Evolutionary conservation across 208 protist genomes (phyloP).

Genomic region (Wallacemonas rigidus): DNA sequence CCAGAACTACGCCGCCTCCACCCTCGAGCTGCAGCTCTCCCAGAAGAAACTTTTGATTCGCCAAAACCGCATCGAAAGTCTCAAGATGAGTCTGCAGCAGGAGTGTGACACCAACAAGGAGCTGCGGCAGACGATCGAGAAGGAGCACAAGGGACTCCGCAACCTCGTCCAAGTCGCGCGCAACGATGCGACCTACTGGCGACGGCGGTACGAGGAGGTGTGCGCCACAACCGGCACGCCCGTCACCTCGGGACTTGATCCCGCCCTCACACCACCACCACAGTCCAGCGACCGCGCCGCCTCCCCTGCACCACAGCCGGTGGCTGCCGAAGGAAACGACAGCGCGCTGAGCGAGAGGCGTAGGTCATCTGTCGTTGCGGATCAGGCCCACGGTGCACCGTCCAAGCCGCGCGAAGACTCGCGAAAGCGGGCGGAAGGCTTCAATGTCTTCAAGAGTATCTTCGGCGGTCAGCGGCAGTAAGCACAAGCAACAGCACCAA

Average conservation of each 20-base stretch:
- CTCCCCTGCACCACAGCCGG: background rate
- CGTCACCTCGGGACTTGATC: background rate
- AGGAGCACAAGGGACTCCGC: slow-evolving; percentile 38
- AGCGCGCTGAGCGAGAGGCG: background rate
- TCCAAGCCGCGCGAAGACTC: slow-evolving; percentile 11
- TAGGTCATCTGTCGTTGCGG: background rate
- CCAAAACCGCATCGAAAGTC: slow-evolving; percentile 69
- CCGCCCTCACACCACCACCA: background rate
- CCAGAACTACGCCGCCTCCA: slow-evolving; percentile 38
- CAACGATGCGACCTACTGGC: slow-evolving; percentile 72
- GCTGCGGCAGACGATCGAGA: slow-evolving; percentile 48
- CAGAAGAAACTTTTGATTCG: slow-evolving; percentile 72
- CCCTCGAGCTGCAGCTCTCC: slow-evolving; percentile 62
- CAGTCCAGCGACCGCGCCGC: background rate
- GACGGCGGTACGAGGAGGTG: slow-evolving; percentile 64
- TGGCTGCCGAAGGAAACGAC: background rate
- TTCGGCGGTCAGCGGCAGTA: slow-evolving; percentile 9
- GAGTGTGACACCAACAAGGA: slow-evolving; percentile 51
- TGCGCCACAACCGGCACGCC: slow-evolving; percentile 13
- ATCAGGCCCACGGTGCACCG: background rate
- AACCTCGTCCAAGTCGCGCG: slow-evolving; percentile 45
- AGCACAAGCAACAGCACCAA: background rate
- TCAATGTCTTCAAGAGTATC: slow-evolving; percentile 24
- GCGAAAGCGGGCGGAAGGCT: slow-evolving; percentile 7
- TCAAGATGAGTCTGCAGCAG: slow-evolving; percentile 66